Evolutionary conservation across 306 rosid genomes (phyloP), one percentile per base, ranked within the genome.

Genomic region (Ziziphus jujuba): DNA sequence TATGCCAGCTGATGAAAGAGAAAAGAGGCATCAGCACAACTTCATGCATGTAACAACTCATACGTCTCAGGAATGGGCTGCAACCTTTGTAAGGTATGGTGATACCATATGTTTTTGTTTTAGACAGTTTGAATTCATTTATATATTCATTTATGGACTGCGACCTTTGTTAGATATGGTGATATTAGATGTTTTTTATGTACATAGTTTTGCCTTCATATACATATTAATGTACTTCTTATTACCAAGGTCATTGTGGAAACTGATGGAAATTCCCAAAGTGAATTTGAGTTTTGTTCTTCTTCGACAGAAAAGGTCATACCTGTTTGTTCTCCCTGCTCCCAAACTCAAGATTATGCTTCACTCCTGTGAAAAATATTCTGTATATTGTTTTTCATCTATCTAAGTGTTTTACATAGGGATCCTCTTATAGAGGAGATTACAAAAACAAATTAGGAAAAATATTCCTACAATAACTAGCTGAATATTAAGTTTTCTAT

Each of bases 11-110:
- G 91, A 90, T 33, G 98, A 93, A 81, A 86, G 97, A 83, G 96
- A 93, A 71, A 93, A 90, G 72, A 80, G 98, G 47, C 98, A 93
- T 77, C 96, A 82, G 59, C 86, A 86, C 75, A 93, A 93, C 74
- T 93, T 93, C 80, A 84, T 83, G 91, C 96, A 93, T 51, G 98
- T 93, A 45, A 90, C 88, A 47, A 81, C 96, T 82, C 98, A 93
- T 75, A 93, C 97, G 7, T 93, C 98, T 31, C 97, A 84, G 59
- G 98, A 93, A 82, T 93, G 98, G 98, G 98, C 98, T 63, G 98
- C 96, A 81, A 93, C 97, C 66, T 93, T 93, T 70, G 90, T 93
- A 53, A 93, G 98, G 98, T 92, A 66, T 64, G 69, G 9, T 5
- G 7, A 14, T 49, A 47, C 72, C 77, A 56, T 65, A 35, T 61